These are phyloP conservation scores for Venturia carpophila DNA, from an alignment of 2,329 filamentous ascomycete genomes.

Conservation along the genomic window DNA sequence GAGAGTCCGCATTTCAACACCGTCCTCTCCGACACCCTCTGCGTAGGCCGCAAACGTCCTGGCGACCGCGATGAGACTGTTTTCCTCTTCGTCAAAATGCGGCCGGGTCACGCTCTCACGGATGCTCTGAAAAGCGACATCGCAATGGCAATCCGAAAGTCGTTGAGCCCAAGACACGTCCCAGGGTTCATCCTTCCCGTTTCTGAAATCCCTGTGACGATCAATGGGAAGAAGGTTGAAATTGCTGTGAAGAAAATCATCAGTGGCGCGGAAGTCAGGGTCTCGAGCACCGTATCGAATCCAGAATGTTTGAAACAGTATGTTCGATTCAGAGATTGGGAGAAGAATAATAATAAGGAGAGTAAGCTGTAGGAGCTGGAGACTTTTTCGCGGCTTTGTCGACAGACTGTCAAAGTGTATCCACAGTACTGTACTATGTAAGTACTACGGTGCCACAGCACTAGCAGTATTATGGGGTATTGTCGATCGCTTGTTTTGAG, in stretches of 20 bases:
- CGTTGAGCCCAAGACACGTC: slow-evolving; percentile 33
- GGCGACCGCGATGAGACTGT: slow-evolving; percentile 33
- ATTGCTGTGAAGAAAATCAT: slow-evolving; percentile 36
- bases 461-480: too few species aligned
- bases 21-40: slow-evolving; percentile 33
- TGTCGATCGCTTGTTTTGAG: too few species aligned
- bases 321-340: neutral
- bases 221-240: slow-evolving; percentile 43
- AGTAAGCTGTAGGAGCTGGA: neutral
- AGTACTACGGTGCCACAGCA: too few species aligned
- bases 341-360: neutral
- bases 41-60: slow-evolving; percentile 32
- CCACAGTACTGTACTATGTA: too few species aligned
- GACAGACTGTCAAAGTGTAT: too few species aligned
- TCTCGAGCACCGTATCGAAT: slow-evolving; percentile 18
- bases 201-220: slow-evolving; percentile 36
- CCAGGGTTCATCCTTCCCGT: slow-evolving; percentile 35
- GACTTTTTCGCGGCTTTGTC: too few species aligned
- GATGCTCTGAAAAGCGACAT: slow-evolving; percentile 23
- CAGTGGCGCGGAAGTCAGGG: slow-evolving; percentile 14
- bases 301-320: slow-evolving; percentile 13
- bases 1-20: slow-evolving; percentile 34
- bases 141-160: slow-evolving; percentile 25
- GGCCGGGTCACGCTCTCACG: slow-evolving; percentile 24
- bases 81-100: slow-evolving; percentile 36